phyloP scores from a whole-genome alignment of 2,329 filamentous ascomycete species.

The Hortaea werneckii region DNA sequence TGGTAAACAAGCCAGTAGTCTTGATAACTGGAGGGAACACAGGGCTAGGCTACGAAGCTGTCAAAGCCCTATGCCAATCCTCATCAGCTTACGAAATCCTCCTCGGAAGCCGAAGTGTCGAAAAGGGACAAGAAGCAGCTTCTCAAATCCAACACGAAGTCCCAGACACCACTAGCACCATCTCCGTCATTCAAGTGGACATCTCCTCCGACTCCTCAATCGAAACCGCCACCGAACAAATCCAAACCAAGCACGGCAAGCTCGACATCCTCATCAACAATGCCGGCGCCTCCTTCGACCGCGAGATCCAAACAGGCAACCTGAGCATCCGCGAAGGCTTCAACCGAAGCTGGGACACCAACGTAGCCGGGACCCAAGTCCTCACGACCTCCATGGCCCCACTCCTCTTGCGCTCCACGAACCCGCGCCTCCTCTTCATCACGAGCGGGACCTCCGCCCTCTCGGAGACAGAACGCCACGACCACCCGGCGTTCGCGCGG shows the following conservation, averaged over 20 bases:
- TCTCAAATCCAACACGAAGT: constrained; percentile 31
- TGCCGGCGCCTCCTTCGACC: constrained; percentile 41
- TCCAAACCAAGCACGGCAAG: constrained; percentile 34
- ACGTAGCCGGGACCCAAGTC: constrained; percentile 30
- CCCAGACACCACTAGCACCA: constrained; percentile 30
- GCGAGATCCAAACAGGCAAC: constrained; percentile 18
- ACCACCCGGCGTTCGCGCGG: constrained; percentile 15
- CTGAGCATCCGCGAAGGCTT: constrained; percentile 28
- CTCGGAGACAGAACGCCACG: constrained; percentile 21
- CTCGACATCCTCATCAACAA: constrained; percentile 50
- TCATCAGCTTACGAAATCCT: constrained; percentile 44
- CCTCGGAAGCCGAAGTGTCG: constrained; percentile 42
- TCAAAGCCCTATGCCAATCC: constrained; percentile 45
- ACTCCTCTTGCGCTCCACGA: constrained; percentile 27
- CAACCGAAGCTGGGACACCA: constrained; percentile 28
- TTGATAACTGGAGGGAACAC: constrained; percentile 49
- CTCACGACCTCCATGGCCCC: constrained; percentile 28
- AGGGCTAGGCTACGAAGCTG: constrained; percentile 49
- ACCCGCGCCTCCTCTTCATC: constrained; percentile 30
- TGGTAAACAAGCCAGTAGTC: constrained; percentile 30
- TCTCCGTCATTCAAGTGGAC: constrained; percentile 44
- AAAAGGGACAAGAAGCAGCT: constrained; percentile 43
- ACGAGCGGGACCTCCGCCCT: constrained; percentile 35
- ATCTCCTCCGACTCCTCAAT: constrained; percentile 46
- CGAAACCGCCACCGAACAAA: constrained; percentile 32